A percentile compares a stretch with the other conserved stretches of the same genome.
Conservation (phyloP, 805 yeast genomes). For the Wickerhamomyces xylosicus region DNA sequence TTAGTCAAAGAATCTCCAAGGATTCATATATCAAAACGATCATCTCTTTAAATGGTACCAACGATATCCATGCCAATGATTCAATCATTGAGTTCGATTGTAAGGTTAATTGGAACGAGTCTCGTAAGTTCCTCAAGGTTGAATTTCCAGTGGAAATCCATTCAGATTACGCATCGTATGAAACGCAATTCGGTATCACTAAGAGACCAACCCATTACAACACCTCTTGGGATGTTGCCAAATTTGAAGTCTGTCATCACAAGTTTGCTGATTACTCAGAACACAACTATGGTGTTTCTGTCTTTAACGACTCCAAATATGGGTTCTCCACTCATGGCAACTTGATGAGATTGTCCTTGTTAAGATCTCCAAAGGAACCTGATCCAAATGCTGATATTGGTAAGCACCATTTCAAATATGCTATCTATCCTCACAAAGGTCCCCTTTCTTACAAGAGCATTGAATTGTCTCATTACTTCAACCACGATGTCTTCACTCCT, state of each 20-base stretch:
- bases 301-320: slow-evolving; percentile 77
- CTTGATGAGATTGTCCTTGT: slow-evolving; percentile 70
- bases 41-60: slow-evolving; percentile 56
- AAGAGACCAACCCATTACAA: slow-evolving; percentile 90
- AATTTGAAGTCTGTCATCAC: slow-evolving; percentile 92
- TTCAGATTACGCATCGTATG: slow-evolving; percentile 73
- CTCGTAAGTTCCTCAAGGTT: slow-evolving; percentile 80
- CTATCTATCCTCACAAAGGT: slow-evolving; percentile 76
- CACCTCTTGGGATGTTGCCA: slow-evolving; percentile 94
- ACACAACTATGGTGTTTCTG: slow-evolving; percentile 73
- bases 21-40: slow-evolving; percentile 52
- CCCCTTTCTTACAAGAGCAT: slow-evolving; percentile 54
- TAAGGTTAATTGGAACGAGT: slow-evolving; percentile 78
- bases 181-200: slow-evolving; percentile 89
- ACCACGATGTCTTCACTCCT: slow-evolving; percentile 31
- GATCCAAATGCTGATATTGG: slow-evolving; percentile 96
- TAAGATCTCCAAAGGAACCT: slow-evolving; percentile 90
- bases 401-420: slow-evolving; percentile 68
- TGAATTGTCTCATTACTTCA: slow-evolving; percentile 69
- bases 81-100: slow-evolving; percentile 42
- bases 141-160: slow-evolving; percentile 87
- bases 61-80: slow-evolving; percentile 21
- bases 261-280: slow-evolving; percentile 90
- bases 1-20: slow-evolving; percentile 48
- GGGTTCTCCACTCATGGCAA: slow-evolving; percentile 95